Evolutionary conservation across 169 alveolate genomes (phyloP), one percentile per base, ranked within the genome.

Genomic region (Eimeria tenella): DNA sequence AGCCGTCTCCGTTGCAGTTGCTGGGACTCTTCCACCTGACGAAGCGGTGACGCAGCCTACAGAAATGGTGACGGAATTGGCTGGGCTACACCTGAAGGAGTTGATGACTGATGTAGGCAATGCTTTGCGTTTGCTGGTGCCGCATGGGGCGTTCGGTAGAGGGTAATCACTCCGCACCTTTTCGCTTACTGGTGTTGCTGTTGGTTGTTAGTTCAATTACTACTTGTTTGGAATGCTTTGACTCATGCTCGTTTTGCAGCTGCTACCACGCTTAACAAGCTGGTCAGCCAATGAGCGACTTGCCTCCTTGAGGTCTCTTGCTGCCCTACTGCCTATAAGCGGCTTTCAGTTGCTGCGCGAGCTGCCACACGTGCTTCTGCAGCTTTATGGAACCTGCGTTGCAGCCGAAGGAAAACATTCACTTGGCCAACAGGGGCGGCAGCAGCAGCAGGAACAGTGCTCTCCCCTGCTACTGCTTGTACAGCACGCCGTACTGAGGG

Each of bases 271-370:
- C 81, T 13, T 84, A 19, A 84, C 91, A 84, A 84, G 91, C 23
- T 84, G 91, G 91, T 84, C 91, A 11, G 79, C 91, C 49, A 77
- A 58, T 8, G 91, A 84, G 52, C 49, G 91, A n/a, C 75, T 84
- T 84, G 91, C 91, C 5, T 60, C 91, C 63, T 56, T 84, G 79
- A 52, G 91, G 81, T 42, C 89, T 10, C 91, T 84, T 11, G 77
- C 79, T n/a, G 91, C 81, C 3, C 63, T 84, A 56, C 55, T 84
- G 70, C 79, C 81, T 5, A 81, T 81, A n/a, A 62, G 91, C 91
- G 91, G 91, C n/a, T 10, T 9, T 62, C 91, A 71, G 53, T n/a
- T 84, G 60, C 91, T 84, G 49, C 79, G 25, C 21, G 65, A 84
- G 49, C 91, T 84, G 81, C 91, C 91, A 49, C 91, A 62, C 10